Percentiles rank a stretch among this genome's conserved stretches.
Conservation (phyloP, 768 basidiomycete genomes). For the Termitomyces sp. region DNA sequence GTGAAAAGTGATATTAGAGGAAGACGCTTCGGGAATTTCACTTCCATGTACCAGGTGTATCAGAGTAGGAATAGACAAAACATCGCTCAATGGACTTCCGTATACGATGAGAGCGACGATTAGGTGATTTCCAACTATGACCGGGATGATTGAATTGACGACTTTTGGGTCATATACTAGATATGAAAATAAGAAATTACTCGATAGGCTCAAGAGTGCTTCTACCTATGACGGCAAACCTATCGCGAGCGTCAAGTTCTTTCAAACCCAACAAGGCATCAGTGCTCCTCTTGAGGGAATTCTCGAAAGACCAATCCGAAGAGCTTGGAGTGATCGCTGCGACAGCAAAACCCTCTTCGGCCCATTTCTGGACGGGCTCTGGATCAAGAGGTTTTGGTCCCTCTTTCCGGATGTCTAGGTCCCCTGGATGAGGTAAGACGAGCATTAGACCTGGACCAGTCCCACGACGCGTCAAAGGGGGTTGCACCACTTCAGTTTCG, state of each 20-base stretch:
- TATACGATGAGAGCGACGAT: constrained; percentile 34
- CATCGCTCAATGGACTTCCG: constrained; percentile 19
- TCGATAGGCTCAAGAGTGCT: neutral
- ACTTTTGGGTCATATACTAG: constrained; percentile 30
- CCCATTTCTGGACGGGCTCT: constrained; percentile 46
- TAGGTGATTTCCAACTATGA: constrained; percentile 22
- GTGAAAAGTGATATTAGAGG: constrained; percentile 20
- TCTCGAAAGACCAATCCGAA: constrained; percentile 17
- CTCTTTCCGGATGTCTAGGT: constrained; percentile 17
- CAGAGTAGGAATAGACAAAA: constrained; percentile 25
- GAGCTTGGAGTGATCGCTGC: constrained; percentile 26
- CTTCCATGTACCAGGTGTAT: constrained; percentile 26
- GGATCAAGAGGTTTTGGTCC: constrained; percentile 35
- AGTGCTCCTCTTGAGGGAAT: constrained; percentile 25
- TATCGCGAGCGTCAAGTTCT: constrained; percentile 35
- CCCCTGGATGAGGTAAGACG: constrained; percentile 30
- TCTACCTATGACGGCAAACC: constrained; percentile 39
- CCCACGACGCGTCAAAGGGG: constrained; percentile 42
- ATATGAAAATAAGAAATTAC: neutral
- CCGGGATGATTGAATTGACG: constrained; percentile 22
- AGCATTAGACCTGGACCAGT: constrained; percentile 42
- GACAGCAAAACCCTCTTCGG: constrained; percentile 49
- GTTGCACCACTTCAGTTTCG: constrained; percentile 33
- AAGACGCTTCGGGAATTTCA: constrained; percentile 15
- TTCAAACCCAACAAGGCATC: constrained; percentile 28